These are phyloP conservation scores for Phytophthora citrophthora DNA, from an alignment of 352 stramenopile genomes.

Conservation along the genomic window DNA sequence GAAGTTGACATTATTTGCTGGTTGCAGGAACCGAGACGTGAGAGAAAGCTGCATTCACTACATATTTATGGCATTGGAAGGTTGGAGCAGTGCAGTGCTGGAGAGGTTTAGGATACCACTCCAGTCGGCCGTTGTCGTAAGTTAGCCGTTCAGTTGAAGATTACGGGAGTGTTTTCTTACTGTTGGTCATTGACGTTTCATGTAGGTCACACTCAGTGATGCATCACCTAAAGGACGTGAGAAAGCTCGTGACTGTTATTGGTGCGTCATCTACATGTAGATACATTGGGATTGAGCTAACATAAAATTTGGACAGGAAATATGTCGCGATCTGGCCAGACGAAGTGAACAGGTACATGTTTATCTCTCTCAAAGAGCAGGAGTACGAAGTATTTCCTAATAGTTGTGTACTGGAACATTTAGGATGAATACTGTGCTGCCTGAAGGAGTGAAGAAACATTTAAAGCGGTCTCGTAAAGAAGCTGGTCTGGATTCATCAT, in stretches of 20 bases:
- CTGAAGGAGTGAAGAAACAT: conserved; percentile 69
- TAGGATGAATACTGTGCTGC: conserved; percentile 53
- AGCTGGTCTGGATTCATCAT: conserved; percentile 28
- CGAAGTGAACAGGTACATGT: conserved; percentile 44
- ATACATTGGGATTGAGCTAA: too few relatives aligned
- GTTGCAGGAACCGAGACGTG: conserved; percentile 59
- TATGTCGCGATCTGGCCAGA: conserved; percentile 55
- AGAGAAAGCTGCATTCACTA: conserved; percentile 72
- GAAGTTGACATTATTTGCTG: conserved; percentile 8
- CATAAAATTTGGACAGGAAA: conserved; percentile 39
- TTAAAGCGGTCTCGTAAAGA: conserved; percentile 58
- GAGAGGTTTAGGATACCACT: conserved; percentile 53
- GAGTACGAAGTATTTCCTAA: background rate
- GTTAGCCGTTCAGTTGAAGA: background rate
- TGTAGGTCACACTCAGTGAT: conserved; percentile 52
- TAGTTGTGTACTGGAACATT: background rate
- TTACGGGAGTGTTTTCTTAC: background rate
- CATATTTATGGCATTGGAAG: conserved; percentile 44
- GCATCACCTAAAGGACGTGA: conserved; percentile 65
- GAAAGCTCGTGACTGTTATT: conserved; percentile 65
- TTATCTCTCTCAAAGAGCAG: too few relatives aligned
- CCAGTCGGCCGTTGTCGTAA: conserved; percentile 47
- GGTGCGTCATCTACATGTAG: conserved; percentile 26
- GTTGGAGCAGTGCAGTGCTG: conserved; percentile 45
- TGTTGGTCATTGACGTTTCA: conserved; percentile 1